Evolutionary conservation across 1,139 yeast genomes (phyloP).

Genomic region (Kodamaea derodonti): DNA sequence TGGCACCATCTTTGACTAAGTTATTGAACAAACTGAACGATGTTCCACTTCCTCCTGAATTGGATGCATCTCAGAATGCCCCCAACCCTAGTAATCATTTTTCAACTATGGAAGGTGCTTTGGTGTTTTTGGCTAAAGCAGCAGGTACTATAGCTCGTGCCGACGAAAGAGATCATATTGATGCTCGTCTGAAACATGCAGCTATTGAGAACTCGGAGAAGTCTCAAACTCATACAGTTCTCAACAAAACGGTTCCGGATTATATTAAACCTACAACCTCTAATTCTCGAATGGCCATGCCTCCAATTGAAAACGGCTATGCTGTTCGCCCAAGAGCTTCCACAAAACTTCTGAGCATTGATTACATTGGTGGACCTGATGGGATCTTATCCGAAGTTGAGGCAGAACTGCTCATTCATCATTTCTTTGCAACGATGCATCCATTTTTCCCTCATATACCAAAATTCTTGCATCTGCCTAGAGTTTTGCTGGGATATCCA

Average conservation of each 20-base stretch:
- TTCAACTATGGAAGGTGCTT: slow-evolving; percentile 61
- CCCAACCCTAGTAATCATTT: slow-evolving; percentile 15
- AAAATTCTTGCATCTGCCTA: slow-evolving; percentile 61
- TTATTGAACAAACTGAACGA: neutral
- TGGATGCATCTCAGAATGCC: neutral
- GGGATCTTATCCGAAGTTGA: slow-evolving; percentile 66
- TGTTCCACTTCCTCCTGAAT: slow-evolving; percentile 1
- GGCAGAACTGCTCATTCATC: slow-evolving; percentile 57
- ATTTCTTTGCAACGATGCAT: slow-evolving; percentile 76
- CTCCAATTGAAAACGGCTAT: slow-evolving; percentile 46
- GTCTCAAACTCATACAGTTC: neutral
- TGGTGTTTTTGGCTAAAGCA: slow-evolving; percentile 69
- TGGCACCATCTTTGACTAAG: slow-evolving; percentile 1
- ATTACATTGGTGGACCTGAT: slow-evolving; percentile 56
- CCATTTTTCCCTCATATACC: slow-evolving; percentile 91
- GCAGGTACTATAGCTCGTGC: slow-evolving; percentile 71
- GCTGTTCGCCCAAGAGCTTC: slow-evolving; percentile 54
- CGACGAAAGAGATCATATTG: slow-evolving; percentile 62
- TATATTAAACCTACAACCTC: slow-evolving; percentile 9
- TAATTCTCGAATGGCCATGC: slow-evolving; percentile 26
- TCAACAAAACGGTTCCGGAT: slow-evolving; percentile 11
- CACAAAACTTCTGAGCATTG: slow-evolving; percentile 52
- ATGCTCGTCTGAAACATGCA: slow-evolving; percentile 55
- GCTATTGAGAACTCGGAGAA: slow-evolving; percentile 29
- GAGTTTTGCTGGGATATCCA: slow-evolving; percentile 71